Evolutionary conservation across 2,329 filamentous ascomycete genomes (phyloP).

Genomic region (Aspergillus quadrilineatus): DNA sequence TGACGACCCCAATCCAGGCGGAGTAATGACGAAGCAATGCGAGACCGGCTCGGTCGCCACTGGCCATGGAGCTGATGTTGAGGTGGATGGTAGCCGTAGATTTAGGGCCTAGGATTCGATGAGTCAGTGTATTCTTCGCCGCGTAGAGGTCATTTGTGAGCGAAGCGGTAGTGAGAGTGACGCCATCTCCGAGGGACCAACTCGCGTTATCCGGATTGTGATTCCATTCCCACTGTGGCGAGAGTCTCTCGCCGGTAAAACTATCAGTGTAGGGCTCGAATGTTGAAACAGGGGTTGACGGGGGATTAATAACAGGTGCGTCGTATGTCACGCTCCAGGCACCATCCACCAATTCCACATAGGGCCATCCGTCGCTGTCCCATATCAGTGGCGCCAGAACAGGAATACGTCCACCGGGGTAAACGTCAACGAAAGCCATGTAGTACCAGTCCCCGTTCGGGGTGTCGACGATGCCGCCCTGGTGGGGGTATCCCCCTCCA

Average conservation of each 20-base stretch:
- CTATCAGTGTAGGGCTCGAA: no score
- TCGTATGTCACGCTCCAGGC: no score
- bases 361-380: slow-evolving; percentile 54
- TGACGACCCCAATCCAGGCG: background rate
- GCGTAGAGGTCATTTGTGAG: background rate
- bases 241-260: slow-evolving; percentile 15
- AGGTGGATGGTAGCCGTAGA: background rate
- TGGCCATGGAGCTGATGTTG: background rate
- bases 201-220: slow-evolving; percentile 57
- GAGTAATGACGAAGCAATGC: background rate
- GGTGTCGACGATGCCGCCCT: slow-evolving; percentile 57
- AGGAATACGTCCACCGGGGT: slow-evolving; percentile 58
- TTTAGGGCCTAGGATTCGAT: background rate
- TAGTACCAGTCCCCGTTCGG: slow-evolving; percentile 58
- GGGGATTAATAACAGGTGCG: no score
- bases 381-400: slow-evolving; percentile 57
- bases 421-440: slow-evolving; percentile 57
- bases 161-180: background rate
- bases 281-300: no score
- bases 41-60: background rate
- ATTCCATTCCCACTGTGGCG: slow-evolving; percentile 58
- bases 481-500: slow-evolving; percentile 51
- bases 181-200: slow-evolving; percentile 29
- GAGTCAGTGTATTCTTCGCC: background rate
- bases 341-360: slow-evolving; percentile 27